Evolutionary conservation across 1,284 basidiomycete species (phyloP), one percentile per base, ranked within the genome.

Genomic region (Lignosus rhinocerotis): DNA sequence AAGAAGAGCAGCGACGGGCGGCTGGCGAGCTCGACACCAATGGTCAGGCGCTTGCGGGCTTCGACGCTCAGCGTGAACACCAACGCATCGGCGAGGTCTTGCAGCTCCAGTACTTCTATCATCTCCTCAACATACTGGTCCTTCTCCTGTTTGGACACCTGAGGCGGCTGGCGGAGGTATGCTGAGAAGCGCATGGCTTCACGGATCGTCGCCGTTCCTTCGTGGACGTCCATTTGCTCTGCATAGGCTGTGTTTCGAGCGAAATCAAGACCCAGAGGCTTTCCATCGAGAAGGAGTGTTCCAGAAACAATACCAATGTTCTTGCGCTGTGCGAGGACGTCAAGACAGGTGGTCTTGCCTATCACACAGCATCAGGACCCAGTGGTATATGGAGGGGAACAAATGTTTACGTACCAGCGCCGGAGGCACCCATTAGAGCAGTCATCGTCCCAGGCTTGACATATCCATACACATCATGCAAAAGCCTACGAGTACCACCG

Each of bases 101-200:
- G 84, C 2, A 88, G 74, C 67, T 88, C 86, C 16, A 88, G 76
- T n/a, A 89, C 77, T 61, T 87, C 85, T 44, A 90, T 84, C 73
- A 89, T 84, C 64, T 90, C 86, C 66, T 90, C 88, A 33, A 90
- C 88, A 58, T 94, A 96, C 42, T 79, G 80, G 53, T 93, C 82
- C 78, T 96, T 96, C 70, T 96, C 94, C 55, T 80, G 81, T 63
- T 83, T 81, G 0, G 92, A 71, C 17, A 94, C 80, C 51, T 82
- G 75, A 2, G 81, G 80, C 1, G 93, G 91, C 70, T 97, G 94
- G n/a, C 94, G 86, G 25, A 97, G 81, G 70, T 94, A 85, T 0
- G 95, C 94, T 9, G 90, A 93, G 79, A 97, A 96, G 12, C 88
- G 83, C 69, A 97, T 81, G 2, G 95, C 94, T 71, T 97, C 94